Evolutionary conservation across 2,329 filamentous ascomycete species (phyloP), one percentile per base, ranked within the genome.

Genomic region (Penicillium sp.): DNA sequence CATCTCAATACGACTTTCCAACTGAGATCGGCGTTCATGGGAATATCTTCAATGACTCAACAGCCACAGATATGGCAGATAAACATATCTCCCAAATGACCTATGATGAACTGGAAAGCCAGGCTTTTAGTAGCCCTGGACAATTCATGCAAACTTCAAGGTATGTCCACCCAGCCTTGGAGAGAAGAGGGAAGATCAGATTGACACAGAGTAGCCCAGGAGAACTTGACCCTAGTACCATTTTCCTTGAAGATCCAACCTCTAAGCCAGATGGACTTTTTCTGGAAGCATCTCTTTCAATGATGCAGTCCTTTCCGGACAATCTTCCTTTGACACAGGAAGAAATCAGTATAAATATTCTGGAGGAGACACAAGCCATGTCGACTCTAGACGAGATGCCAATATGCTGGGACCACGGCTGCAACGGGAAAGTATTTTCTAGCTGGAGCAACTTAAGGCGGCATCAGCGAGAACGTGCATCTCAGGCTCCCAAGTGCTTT

Each of bases 361-460:
- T 37, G n/a, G 6, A 37, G 8, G 33, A 37, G n/a, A 18, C n/a
- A 3, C 33, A 37, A 18, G n/a, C 6, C n/a, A 8, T 18, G 33
- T 18, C 33, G 8, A 37, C 33, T 37, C n/a, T 37, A 9, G 33
- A 37, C n/a, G 33, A 9, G 3, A 37, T 37, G 15, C 33, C 33
- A 37, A 37, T 37, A 71, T 97, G 92, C 75, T 97, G 90, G 90
- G 92, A 97, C 58, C 92, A 97, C 69, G 92, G 92, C 12, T 97
- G 92, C 79, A 96, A 96, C 67, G 92, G 92, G 20, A 86, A 92
- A 26, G 89, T 95, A 67, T 97, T 97, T 69, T 96, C 91, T 18
- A 97, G 92, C 2, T 97, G 96, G 71, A 96, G 91, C 82, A 97
- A 97, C 71, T 82, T 97, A 3, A 80, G 96, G 33, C 84, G 93